Base-by-base conservation (phyloP, 768 basidiomycete genomes). In the Rhodocollybia butyracea region DNA sequence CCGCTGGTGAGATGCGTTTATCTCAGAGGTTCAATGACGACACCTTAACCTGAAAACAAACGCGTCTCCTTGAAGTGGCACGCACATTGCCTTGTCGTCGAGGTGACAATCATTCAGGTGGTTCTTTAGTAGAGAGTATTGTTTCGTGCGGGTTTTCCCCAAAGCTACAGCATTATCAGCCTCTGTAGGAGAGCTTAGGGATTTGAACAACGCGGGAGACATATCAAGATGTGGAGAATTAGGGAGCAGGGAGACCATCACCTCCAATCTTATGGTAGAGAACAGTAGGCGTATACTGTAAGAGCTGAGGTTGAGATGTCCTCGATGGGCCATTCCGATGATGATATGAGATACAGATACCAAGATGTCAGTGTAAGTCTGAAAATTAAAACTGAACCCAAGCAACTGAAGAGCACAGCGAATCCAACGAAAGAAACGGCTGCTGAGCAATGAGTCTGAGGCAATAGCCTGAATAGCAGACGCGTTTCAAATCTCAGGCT, bases 1-100 rank as follows among this genome's bases (percentile, higher is more conserved):
- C 94, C 94, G 58, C 87, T 91, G 0, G 91, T 94, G 63, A 85
- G 96, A 68, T 95, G 94, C 1, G 94, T 94, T 53, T 96, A 71
- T 5, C 92, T 91, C 30, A 97, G 76, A 17, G 81, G 78, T 68
- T 96, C 94, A 85, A 93, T 94, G 17, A 94, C 82, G 4, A 96
- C 78, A 2, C 94, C 94, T 66, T 96, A 94, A 0, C 94, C 94
- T 0, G 88, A 81, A 64, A 96, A 95, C 56, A 89, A n/a, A 91
- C 1, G 91, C 93, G 67, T 97, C 94, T 3, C 94, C 94, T 59
- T 96, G 94, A 45, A 97, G 69, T 63, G 94, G 91, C 0, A 96
- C 86, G 59, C 88, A 93, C 83, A 96, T 86, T 3, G 87, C 94
- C 62, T 78, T 81, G 66, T 86, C 84, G 1, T 90, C 81, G 2